phyloP scores from a whole-genome alignment of 1,284 basidiomycete genomes.

The Rhodotorula sp. region DNA sequence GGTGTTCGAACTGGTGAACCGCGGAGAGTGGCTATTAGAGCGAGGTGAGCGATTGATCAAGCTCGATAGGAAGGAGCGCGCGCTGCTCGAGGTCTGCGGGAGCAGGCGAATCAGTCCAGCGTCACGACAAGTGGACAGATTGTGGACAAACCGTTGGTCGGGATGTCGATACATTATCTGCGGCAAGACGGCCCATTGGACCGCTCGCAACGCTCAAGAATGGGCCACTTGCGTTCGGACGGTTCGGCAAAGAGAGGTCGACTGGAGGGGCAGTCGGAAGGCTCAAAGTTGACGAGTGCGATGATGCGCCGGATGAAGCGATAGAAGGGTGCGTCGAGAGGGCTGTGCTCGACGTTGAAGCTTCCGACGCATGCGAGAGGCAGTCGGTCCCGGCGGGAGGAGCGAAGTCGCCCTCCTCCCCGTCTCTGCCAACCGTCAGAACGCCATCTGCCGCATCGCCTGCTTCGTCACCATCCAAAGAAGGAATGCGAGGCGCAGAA shows the following conservation, averaged over 20 bases:
- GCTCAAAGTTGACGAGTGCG: constrained; percentile 16
- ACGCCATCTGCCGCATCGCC: not conserved
- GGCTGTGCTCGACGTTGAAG: not conserved
- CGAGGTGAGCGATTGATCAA: constrained; percentile 27
- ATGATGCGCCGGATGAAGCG: not conserved
- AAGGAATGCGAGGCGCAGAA: no score
- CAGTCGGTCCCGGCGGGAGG: not conserved
- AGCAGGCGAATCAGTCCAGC: not conserved
- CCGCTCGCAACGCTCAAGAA: constrained; percentile 29
- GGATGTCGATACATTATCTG: not conserved
- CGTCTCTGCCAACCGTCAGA: not conserved
- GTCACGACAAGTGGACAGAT: not conserved
- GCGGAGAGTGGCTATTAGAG: constrained; percentile 1
- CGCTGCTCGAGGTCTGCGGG: not conserved
- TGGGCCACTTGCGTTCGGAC: not conserved
- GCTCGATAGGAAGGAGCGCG: constrained; percentile 26
- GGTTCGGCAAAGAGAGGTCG: constrained; percentile 17
- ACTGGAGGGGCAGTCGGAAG: constrained; percentile 14
- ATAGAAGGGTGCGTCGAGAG: not conserved
- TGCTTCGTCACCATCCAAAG: no score
- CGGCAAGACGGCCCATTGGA: constrained; percentile 21
- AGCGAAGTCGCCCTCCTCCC: no score
- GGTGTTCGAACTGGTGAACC: not conserved
- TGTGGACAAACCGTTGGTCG: not conserved
- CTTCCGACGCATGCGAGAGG: not conserved